Evolutionary conservation across 768 basidiomycete genomes (phyloP).

Genomic region (Macrolepiota dolichaula): DNA sequence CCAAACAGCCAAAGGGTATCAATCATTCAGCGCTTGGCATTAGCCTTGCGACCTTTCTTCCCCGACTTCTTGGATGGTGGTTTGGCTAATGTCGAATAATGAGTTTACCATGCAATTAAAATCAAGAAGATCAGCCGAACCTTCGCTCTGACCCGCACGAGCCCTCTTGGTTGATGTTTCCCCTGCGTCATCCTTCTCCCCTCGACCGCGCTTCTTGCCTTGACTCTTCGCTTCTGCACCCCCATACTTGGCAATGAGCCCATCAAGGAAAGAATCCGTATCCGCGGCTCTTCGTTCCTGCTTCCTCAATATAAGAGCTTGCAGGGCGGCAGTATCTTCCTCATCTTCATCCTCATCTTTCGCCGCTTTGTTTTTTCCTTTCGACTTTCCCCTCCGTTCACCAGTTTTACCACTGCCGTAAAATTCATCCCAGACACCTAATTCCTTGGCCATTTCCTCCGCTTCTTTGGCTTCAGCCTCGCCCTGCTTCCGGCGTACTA

Average conservation of each 20-base stretch:
- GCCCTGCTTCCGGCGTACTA: slow-evolving; percentile 68
- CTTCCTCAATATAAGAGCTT: slow-evolving; percentile 79
- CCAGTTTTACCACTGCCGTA: slow-evolving; percentile 74
- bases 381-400: slow-evolving; percentile 51
- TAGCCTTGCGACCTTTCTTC: background rate
- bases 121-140: too few relatives aligned
- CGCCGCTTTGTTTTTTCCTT: slow-evolving; percentile 39
- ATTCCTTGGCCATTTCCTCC: slow-evolving; percentile 75
- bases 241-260: slow-evolving; percentile 70
- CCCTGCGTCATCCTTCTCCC: slow-evolving; percentile 35
- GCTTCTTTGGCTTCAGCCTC: slow-evolving; percentile 83
- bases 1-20: background rate
- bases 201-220: slow-evolving; percentile 52
- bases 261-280: slow-evolving; percentile 70
- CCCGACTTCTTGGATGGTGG: slow-evolving; percentile 23
- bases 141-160: slow-evolving; percentile 30
- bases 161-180: slow-evolving; percentile 50
- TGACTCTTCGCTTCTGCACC: slow-evolving; percentile 43
- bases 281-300: slow-evolving; percentile 62
- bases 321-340: slow-evolving; percentile 61
- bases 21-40: background rate
- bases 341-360: slow-evolving; percentile 33
- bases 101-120: too few relatives aligned
- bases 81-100: too few relatives aligned
- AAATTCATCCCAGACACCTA: slow-evolving; percentile 95